phyloP scores from a whole-genome alignment of 129 eudicot genomes.

The Lonicera japonica region DNA sequence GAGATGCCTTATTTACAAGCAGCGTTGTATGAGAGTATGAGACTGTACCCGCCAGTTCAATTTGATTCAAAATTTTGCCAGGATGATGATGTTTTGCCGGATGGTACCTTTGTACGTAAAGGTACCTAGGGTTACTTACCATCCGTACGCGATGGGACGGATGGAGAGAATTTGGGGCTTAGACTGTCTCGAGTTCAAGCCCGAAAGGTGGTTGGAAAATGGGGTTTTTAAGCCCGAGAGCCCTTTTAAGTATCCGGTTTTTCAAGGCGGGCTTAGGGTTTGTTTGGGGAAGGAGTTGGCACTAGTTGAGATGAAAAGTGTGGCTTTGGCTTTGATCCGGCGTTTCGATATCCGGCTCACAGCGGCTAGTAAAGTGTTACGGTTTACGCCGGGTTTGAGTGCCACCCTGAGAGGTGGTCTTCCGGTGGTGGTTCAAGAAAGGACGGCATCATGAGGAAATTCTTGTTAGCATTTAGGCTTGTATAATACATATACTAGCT shows the following conservation, averaged over 20 bases:
- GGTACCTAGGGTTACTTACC: conserved; percentile 72
- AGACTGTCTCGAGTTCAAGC: conserved; percentile 52
- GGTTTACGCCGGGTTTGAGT: conserved; percentile 63
- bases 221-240: conserved; percentile 46
- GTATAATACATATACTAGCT: too few relatives aligned
- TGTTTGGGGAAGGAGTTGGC: conserved; percentile 87
- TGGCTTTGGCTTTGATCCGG: conserved; percentile 43
- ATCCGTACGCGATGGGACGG: conserved; percentile 83
- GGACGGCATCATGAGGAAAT: not conserved
- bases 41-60: conserved; percentile 73
- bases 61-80: conserved; percentile 56
- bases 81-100: conserved; percentile 52
- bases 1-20: conserved; percentile 55
- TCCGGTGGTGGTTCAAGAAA: conserved; percentile 42
- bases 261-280: conserved; percentile 75
- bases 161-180: conserved; percentile 75
- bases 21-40: conserved; percentile 53
- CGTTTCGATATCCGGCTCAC: conserved; percentile 40
- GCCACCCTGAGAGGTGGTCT: conserved; percentile 70
- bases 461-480: not conserved
- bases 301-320: conserved; percentile 52
- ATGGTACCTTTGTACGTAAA: conserved; percentile 44
- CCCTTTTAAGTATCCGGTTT: conserved; percentile 72
- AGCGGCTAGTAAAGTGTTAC: conserved; percentile 7
- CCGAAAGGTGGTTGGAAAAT: conserved; percentile 66